Evolutionary conservation across 257 asterid genomes (phyloP), one percentile per base, ranked within the genome.

Genomic region (Nicotiana knightiana): DNA sequence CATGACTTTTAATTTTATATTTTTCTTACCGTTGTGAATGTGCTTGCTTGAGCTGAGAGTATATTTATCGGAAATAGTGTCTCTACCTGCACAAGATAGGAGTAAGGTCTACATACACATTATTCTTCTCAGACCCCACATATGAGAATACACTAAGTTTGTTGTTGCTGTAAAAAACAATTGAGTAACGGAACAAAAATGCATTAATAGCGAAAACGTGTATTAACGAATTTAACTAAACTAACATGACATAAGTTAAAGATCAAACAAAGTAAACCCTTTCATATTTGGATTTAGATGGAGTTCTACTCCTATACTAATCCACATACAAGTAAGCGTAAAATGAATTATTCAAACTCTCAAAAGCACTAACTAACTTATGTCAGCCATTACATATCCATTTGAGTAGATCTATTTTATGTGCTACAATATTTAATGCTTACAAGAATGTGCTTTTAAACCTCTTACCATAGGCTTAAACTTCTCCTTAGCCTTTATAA

Each of bases 401-500:
- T 53, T 21, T 43, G 51, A 43, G 3, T 4, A 11, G 12, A 18
- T 71, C 21, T 26, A 6, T 6, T 46, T 46, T 71, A 46, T 24
- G 37, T 73, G 63, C 16, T 6, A 73, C 79, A 51, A 24, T 73
- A 48, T 6, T 51, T 58, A 53, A 21, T 58, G 63, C 26, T 55
- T 33, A 24, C 21, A 6, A 0, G 54, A 28, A 24, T 46, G 66
- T 3, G 58, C 77, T 1, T 81, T 62, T 37, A 81, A 54, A 46
- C 81, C 85, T 57, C 87, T 82, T 35, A 77, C 79, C 32, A 79
- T 0, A 10, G 90, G 86, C 84, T 54, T 85, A 26, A 87, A 43
- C 83, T 83, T 89, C 55, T 91, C 94, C 2, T 2, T 57, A 0
- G 65, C 67, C 81, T 86, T 87, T 3, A 90, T 79, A 21, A 87